Base-by-base conservation (phyloP, 352 stramenopile genomes). In the Globisporangium splendens region DNA sequence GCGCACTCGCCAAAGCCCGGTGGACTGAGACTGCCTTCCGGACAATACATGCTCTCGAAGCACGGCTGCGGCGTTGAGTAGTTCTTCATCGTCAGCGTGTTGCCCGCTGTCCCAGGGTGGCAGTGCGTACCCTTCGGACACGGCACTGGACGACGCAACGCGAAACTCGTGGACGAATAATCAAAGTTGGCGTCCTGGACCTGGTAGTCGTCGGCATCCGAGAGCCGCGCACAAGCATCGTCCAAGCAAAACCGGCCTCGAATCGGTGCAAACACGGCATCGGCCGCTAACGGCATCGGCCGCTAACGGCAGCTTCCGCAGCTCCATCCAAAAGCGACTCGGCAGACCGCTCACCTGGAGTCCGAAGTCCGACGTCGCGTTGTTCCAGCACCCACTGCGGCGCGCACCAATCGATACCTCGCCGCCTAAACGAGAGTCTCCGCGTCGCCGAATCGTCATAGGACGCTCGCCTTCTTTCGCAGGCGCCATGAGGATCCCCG, bases 191-290 rank as follows among this genome's bases (percentile, higher is more conserved):
- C 57, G 59, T 98, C 87, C 13, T 72, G 48, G 50, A 88, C 77
- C 22, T 72, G 67, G 50, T 97, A 73, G 39, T 95, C 74, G 54
- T 96, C 70, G 1, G 63, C 70, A 63, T 98, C 92, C 18, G 86
- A 73, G 20, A 98, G 77, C 17, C 72, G 78, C 42, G 97, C 21
- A 48, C 95, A 98, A 8, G 80, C 77, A 61, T 97, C 87, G 28
- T 98, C 94, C 7, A 98, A 71, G 65, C 96, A 99, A 63, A 93
- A 99, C 2, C 92, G 88, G 17, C 96, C 96, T 51, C 96, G 79
- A 38, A 94, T 77, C 1, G 96, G 91, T 15, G 69, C 46, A 24
- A 96, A 89, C 2, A 79, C 68, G 0, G 89, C 75, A 10, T 89
- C 78, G 12, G 77, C 67, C 41, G 86, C 70, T 7, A 99, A 72